Evolutionary conservation across 805 yeast species (phyloP).

Genomic region (Kuraishia piskuri): DNA sequence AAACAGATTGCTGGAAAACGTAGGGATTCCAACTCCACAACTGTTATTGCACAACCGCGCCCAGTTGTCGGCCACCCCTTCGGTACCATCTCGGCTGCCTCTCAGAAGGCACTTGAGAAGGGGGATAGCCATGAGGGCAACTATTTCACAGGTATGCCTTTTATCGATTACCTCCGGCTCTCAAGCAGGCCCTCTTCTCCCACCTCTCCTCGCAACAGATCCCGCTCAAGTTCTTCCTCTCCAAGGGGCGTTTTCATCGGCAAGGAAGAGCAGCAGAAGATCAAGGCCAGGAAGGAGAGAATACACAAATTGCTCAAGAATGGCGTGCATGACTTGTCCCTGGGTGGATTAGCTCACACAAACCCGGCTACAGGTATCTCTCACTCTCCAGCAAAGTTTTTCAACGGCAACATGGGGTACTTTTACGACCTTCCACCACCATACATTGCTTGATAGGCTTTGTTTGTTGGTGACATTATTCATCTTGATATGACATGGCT

Average conservation of each 20-base stretch:
- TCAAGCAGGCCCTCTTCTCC: not conserved
- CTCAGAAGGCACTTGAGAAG: not conserved
- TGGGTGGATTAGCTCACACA: not conserved
- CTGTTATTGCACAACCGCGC: not conserved
- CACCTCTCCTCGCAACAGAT: not conserved
- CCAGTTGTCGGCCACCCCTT: not conserved
- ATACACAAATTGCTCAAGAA: conserved; percentile 1
- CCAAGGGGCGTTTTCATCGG: not conserved
- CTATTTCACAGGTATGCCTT: not conserved
- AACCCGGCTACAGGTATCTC: not conserved
- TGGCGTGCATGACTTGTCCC: not conserved
- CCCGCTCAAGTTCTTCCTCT: not conserved
- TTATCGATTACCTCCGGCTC: not conserved
- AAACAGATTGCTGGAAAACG: not conserved
- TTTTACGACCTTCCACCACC: conserved; percentile 1
- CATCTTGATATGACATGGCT: not conserved
- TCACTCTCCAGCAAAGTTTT: conserved; percentile 1
- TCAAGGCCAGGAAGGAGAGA: not conserved
- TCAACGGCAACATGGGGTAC: not conserved
- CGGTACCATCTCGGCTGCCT: not conserved
- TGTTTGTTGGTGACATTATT: not conserved
- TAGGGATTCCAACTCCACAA: not conserved
- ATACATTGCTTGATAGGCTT: not conserved
- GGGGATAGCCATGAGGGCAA: not conserved
- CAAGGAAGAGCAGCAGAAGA: not conserved